Evolutionary conservation across 2,329 filamentous ascomycete genomes (phyloP), one percentile per base, ranked within the genome.

Genomic region (Xylaria sp.): DNA sequence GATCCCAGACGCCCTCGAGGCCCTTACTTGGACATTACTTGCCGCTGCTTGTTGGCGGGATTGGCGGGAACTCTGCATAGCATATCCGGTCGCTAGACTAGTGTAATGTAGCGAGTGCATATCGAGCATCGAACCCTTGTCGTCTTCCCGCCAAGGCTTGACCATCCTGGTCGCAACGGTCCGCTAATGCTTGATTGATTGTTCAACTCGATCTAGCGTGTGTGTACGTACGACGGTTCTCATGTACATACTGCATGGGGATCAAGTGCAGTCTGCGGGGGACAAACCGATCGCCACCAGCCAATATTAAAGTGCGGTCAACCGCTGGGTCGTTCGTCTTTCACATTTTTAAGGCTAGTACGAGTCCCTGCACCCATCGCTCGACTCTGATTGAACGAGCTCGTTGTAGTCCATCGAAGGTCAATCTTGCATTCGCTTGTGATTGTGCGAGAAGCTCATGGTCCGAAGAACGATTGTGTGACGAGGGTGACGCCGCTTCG

Each of bases 221-320:
- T 39, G 60, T 57, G 75, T 74, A 71, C 25, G 60, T 57, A 32
- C 52, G 50, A 48, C 32, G 20, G 63, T 74, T 72, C 70, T 70
- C 72, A 20, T 57, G 67, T 74, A 70, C 72, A 76, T 65, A 41
- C 78, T 80, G 76, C 78, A 79, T 75, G 69, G 62, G 62, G 55
- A 62, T 39, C 77, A 78, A 76, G 59, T 79, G 76, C 78, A 78
- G 73, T 68, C 75, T 79, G 77, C 78, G 78, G 79, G 78, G 80
- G 78, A 77, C 75, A 73, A 74, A 76, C 77, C 76, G 76, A 80
- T 79, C 73, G 68, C 67, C 73, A 66, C 77, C 82, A 82, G 80
- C 85, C 85, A 87, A 87, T 87, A 86, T 86, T 80, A 81, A 80
- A 78, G 78, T 78, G 75, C 79, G 76, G 77, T 80, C 84, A 76